A percentile compares a stretch with the other conserved stretches of the same genome.
phyloP scores from a whole-genome alignment of 1,139 yeast genomes.

The Suhomyces coccinellae region DNA sequence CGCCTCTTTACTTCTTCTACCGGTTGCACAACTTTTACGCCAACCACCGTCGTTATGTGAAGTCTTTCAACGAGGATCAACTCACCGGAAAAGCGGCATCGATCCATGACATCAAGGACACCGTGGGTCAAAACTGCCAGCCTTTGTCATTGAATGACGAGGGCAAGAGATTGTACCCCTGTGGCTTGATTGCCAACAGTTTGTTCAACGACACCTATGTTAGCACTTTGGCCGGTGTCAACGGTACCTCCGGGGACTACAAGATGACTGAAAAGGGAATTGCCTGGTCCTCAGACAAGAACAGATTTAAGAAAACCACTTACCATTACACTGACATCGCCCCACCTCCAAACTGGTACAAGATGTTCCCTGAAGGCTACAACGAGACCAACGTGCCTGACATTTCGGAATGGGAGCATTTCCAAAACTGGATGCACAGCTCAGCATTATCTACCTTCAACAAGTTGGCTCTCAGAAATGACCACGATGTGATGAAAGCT shows the following conservation, averaged over 20 bases:
- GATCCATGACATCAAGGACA: slow-evolving; percentile 55
- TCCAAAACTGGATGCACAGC: slow-evolving; percentile 98
- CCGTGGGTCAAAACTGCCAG: slow-evolving; percentile 82
- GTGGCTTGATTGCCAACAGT: slow-evolving; percentile 95
- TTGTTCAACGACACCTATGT: slow-evolving; percentile 82
- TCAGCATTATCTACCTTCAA: slow-evolving; percentile 86
- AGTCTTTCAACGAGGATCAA: slow-evolving; percentile 89
- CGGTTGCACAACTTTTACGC: slow-evolving; percentile 82
- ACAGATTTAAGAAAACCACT: slow-evolving; percentile 75
- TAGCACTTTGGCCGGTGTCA: slow-evolving; percentile 50
- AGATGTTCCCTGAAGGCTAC: slow-evolving; percentile 85
- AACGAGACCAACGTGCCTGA: slow-evolving; percentile 84
- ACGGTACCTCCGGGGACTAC: slow-evolving; percentile 51
- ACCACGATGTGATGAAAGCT: slow-evolving; percentile 53
- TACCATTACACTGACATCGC: slow-evolving; percentile 73
- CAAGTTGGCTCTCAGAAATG: slow-evolving; percentile 80
- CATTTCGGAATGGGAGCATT: slow-evolving; percentile 70
- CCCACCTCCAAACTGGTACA: slow-evolving; percentile 96
- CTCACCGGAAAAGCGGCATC: slow-evolving; percentile 73
- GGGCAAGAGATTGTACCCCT: slow-evolving; percentile 75
- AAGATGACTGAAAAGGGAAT: slow-evolving; percentile 67
- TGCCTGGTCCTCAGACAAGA: slow-evolving; percentile 82
- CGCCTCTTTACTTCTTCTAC: slow-evolving; percentile 80
- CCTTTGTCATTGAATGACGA: slow-evolving; percentile 65
- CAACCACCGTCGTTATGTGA: slow-evolving; percentile 91